A percentile compares a stretch with the other conserved stretches of the same genome.
phyloP scores from a whole-genome alignment of 129 eudicot genomes.

The Pseudognaphalium luteoalbum region DNA sequence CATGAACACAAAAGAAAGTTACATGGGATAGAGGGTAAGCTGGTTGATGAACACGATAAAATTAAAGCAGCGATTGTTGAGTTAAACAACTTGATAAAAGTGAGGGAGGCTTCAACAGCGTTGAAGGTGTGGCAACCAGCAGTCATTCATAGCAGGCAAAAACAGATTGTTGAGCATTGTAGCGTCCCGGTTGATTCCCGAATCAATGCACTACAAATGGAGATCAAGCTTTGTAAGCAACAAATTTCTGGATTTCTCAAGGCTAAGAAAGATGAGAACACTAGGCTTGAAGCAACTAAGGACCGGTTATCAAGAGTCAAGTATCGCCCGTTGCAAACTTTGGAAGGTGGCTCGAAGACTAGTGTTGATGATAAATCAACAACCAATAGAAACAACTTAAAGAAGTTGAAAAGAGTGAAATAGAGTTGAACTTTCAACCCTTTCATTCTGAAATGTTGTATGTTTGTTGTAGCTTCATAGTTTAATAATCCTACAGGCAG shows the following conservation, averaged over 20 bases:
- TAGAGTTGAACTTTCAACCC: background rate
- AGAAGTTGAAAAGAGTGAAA: conserved; percentile 31
- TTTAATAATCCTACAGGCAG: background rate
- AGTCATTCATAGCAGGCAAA: conserved; percentile 74
- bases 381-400: conserved; percentile 35
- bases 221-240: conserved; percentile 80
- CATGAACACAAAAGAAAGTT: conserved; percentile 59
- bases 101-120: conserved; percentile 77
- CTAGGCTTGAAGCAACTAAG: conserved; percentile 56
- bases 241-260: conserved; percentile 58
- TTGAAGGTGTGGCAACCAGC: conserved; percentile 96
- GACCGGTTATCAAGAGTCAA: conserved; percentile 52
- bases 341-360: conserved; percentile 22
- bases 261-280: conserved; percentile 57
- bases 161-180: conserved; percentile 69
- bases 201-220: conserved; percentile 75
- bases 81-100: conserved; percentile 51
- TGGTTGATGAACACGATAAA: conserved; percentile 48
- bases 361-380: conserved; percentile 25
- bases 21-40: conserved; percentile 32
- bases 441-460: conserved; percentile 11
- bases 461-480: conserved; percentile 16
- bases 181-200: conserved; percentile 64
- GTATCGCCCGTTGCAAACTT: conserved; percentile 66
- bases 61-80: conserved; percentile 47